A percentile compares a stretch with the other conserved stretches of the same genome.
phyloP scores from a whole-genome alignment of 2,329 filamentous ascomycete species.

The Cladophialophora immunda region DNA sequence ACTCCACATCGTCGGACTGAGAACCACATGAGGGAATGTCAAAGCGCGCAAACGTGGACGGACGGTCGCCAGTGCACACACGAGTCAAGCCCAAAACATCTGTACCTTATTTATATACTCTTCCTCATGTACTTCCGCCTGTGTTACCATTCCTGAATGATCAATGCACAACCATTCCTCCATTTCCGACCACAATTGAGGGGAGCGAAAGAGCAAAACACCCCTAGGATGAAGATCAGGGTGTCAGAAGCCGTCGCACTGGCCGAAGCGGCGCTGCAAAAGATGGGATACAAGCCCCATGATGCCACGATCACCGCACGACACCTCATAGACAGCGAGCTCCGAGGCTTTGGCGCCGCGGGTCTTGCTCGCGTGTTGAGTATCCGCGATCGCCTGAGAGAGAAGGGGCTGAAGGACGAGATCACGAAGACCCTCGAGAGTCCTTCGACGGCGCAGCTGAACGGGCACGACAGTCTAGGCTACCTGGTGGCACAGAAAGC shows the following conservation, averaged over 20 bases:
- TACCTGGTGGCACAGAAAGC: slow-evolving; percentile 25
- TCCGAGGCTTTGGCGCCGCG: slow-evolving; percentile 24
- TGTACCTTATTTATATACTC: too few relatives aligned
- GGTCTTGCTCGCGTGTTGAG: slow-evolving; percentile 26
- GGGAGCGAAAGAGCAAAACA: too few relatives aligned
- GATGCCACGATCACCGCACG: slow-evolving; percentile 24
- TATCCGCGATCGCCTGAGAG: slow-evolving; percentile 24
- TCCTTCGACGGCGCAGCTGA: slow-evolving; percentile 23
- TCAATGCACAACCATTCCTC: too few relatives aligned
- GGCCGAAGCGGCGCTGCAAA: slow-evolving; percentile 16
- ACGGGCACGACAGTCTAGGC: slow-evolving; percentile 23
- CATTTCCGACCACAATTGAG: too few relatives aligned
- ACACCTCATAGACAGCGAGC: slow-evolving; percentile 28
- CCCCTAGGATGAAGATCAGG: too few relatives aligned
- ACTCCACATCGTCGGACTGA: too few relatives aligned
- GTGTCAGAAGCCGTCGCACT: slow-evolving; percentile 14
- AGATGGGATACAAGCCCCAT: slow-evolving; percentile 18
- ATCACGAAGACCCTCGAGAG: slow-evolving; percentile 23
- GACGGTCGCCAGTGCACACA: too few relatives aligned
- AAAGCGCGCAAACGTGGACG: too few relatives aligned
- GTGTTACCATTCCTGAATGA: too few relatives aligned
- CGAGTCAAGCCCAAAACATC: too few relatives aligned
- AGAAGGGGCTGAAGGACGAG: slow-evolving; percentile 1
- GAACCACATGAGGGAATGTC: too few relatives aligned
- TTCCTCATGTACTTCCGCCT: too few relatives aligned